These are phyloP conservation scores for Punica granatum DNA, from an alignment of 345 rosid genomes.

Conservation along the genomic window DNA sequence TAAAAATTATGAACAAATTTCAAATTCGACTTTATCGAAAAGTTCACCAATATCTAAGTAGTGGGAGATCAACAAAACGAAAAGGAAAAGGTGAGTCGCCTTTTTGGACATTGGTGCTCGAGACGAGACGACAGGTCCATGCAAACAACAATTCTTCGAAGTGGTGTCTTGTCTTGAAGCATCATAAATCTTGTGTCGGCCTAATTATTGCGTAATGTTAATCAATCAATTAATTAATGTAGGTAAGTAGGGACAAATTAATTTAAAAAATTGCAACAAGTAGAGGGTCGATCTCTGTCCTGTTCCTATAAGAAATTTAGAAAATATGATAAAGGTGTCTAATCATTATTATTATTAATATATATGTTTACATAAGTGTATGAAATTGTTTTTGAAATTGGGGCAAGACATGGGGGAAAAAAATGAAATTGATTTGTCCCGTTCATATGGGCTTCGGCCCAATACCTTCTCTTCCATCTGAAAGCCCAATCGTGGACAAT, in stretches of 20 bases:
- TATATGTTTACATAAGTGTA: too few relatives aligned
- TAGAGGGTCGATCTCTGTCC: too few relatives aligned
- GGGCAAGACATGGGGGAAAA: too few relatives aligned
- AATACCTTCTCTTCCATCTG: too few relatives aligned
- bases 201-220: not conserved
- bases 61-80: conserved; percentile 1
- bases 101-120: conserved; percentile 9
- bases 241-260: not conserved
- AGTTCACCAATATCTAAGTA: conserved; percentile 5
- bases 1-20: not conserved
- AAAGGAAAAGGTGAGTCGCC: not conserved
- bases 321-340: too few relatives aligned
- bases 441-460: too few relatives aligned
- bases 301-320: too few relatives aligned
- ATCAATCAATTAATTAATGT: not conserved
- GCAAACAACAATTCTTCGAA: not conserved
- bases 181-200: conserved; percentile 1
- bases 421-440: too few relatives aligned
- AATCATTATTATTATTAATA: too few relatives aligned
- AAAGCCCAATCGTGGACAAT: too few relatives aligned
- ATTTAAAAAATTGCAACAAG: not conserved
- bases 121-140: conserved; percentile 1
- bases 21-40: conserved; percentile 1
- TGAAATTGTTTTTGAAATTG: too few relatives aligned
- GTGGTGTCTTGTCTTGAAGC: not conserved